Evolutionary conservation across 2,329 filamentous ascomycete genomes (phyloP).

Genomic region (Fusarium kyushuense): DNA sequence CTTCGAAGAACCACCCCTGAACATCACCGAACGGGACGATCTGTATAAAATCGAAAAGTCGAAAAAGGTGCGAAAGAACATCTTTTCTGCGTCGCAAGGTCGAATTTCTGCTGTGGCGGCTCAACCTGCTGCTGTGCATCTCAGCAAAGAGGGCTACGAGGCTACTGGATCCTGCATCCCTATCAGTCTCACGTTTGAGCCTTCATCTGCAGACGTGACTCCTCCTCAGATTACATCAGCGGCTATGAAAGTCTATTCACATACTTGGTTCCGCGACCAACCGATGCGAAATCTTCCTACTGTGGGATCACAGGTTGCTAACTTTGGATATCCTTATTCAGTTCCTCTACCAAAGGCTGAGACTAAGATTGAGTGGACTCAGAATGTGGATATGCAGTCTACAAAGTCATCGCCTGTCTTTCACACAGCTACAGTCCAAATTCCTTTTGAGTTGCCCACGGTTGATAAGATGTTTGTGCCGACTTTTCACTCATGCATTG

Average conservation of each 20-base stretch:
- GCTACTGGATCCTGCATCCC: conserved; percentile 28
- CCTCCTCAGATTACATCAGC: conserved; percentile 33
- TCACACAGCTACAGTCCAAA: conserved; percentile 33
- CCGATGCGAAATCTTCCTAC: conserved; percentile 37
- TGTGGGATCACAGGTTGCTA: conserved; percentile 18
- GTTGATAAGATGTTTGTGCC: conserved; percentile 38
- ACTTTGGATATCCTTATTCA: conserved; percentile 33
- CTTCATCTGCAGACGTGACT: conserved; percentile 19
- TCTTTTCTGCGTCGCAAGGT: conserved; percentile 36
- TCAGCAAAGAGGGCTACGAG: conserved; percentile 31
- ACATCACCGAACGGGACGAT: conserved; percentile 34
- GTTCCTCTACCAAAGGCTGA: conserved; percentile 16
- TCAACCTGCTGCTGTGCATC: conserved; percentile 36
- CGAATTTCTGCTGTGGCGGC: conserved; percentile 36
- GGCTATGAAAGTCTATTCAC: conserved; percentile 25
- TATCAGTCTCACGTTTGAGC: conserved; percentile 35
- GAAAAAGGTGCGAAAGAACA: conserved; percentile 41
- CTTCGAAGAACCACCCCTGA: conserved; percentile 41
- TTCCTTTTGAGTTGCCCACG: conserved; percentile 26
- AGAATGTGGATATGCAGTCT: conserved; percentile 29
- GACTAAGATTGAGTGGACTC: conserved; percentile 26
- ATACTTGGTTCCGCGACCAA: conserved; percentile 43
- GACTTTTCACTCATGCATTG: conserved; percentile 32
- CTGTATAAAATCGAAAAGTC: conserved; percentile 31
- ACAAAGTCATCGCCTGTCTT: conserved; percentile 30